A percentile compares a stretch with the other conserved stretches of the same genome.
Conservation (phyloP, 306 rosid genomes). For the Biancaea sappan region DNA sequence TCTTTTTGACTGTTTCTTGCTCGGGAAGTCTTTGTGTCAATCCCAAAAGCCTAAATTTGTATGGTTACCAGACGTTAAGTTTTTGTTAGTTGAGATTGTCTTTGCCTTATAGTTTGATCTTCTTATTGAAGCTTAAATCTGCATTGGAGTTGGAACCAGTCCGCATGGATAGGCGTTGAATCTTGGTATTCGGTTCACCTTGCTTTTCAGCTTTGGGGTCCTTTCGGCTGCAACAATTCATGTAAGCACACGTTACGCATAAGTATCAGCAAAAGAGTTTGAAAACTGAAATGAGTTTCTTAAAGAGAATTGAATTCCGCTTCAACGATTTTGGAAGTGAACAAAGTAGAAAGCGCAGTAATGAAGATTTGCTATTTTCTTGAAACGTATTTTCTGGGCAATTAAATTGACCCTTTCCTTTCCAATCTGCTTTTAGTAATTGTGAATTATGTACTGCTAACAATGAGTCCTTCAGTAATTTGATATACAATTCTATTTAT, state of each 20-base stretch:
- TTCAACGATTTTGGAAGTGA: conserved; percentile 8
- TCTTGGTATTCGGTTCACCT: conserved; percentile 4
- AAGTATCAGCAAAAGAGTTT: background rate
- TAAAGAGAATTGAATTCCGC: background rate
- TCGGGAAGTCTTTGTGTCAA: background rate
- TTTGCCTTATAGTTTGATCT: background rate
- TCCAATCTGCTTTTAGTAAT: background rate
- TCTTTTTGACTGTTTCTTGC: background rate
- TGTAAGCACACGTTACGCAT: background rate
- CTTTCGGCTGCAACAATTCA: background rate
- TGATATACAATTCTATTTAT: background rate
- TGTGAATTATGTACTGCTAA: background rate
- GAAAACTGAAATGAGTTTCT: background rate
- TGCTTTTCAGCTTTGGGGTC: conserved; percentile 13
- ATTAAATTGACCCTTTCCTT: background rate
- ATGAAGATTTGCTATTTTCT: conserved; percentile 13
- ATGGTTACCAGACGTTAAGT: background rate
- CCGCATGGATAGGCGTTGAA: background rate
- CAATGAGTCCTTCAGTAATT: background rate
- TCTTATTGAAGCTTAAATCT: background rate
- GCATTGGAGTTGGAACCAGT: conserved; percentile 14
- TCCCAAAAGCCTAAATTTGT: background rate
- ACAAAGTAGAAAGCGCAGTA: background rate
- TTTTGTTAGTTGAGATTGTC: background rate
- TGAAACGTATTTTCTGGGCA: background rate